Evolutionary conservation across 2,329 filamentous ascomycete genomes (phyloP), one percentile per base, ranked within the genome.

Genomic region (Neobulgaria alba): DNA sequence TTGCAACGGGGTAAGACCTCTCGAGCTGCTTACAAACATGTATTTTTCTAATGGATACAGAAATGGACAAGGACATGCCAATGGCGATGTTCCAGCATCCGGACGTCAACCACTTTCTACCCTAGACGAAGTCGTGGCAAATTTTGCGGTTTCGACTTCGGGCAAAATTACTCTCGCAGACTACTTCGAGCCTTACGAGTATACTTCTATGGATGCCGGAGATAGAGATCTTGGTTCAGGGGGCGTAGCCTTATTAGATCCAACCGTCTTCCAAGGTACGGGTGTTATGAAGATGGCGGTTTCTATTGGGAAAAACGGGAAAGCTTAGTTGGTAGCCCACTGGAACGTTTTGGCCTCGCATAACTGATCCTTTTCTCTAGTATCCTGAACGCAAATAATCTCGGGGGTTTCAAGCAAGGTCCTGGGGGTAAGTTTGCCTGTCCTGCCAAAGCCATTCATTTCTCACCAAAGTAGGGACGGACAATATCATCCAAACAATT

Each of bases 151-250:
- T 20, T 63, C 64, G 18, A 41, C 50, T 0, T 59, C 64, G 2
- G 68, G 67, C 5, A 63, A 71, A 31, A 63, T 74, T 0, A 60
- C 58, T 0, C 47, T 73, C 3, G 60, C 64, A 8, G 71, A 75
- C 38, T 75, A 73, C 50, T 75, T 75, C 43, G 69, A 74, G 62
- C 72, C 72, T 0, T 71, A 64, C 47, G 69, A 73, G 34, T 73
- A 75, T 40, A 61, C 62, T 41, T 61, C 65, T 0, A 58, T 73
- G 36, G 68, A 73, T 37, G 68, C 66, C 5, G 69, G 64, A 0
- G 69, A 74, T 39, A 66, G 67, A 36, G 71, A 75, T 50, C 53
- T 75, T 5, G 71, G 71, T n/a, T 59, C 60, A 12, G 54, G 56
- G 2, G 61, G 60, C 4, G 63, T 67, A 1, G 61, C 62, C 10